Evolutionary conservation across 2,329 filamentous ascomycete species (phyloP).

Genomic region (Fusarium humuli): DNA sequence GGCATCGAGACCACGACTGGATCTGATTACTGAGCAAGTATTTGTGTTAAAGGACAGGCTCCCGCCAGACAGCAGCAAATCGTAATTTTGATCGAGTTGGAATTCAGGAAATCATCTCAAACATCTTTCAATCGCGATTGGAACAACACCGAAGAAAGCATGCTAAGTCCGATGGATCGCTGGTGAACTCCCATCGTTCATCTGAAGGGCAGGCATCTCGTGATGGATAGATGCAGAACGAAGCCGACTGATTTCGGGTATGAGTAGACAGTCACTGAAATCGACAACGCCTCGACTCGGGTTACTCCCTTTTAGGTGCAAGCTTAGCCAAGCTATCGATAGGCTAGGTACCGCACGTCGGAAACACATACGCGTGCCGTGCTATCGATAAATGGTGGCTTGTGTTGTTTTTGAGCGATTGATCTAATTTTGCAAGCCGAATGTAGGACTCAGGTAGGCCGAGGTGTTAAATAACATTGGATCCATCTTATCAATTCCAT

Average conservation of each 20-base stretch:
- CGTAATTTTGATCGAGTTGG: background rate
- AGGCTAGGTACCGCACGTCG: background rate
- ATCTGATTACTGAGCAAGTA: background rate
- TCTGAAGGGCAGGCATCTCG: slow-evolving; percentile 10
- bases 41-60: background rate
- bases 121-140: background rate
- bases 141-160: background rate
- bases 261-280: background rate
- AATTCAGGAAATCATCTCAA: background rate
- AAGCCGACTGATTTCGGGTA: slow-evolving; percentile 15
- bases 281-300: background rate
- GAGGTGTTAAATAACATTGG: background rate
- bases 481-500: background rate
- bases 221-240: background rate
- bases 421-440: background rate
- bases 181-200: background rate
- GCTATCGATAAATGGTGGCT: slow-evolving; percentile 2
- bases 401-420: background rate
- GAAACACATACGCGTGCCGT: background rate
- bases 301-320: background rate
- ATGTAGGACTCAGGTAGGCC: background rate
- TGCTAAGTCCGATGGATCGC: background rate
- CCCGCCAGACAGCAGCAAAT: background rate
- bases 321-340: background rate
- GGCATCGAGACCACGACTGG: background rate